Evolutionary conservation across 106 monocot genomes (phyloP).

Genomic region (Apostasia ramifera): DNA sequence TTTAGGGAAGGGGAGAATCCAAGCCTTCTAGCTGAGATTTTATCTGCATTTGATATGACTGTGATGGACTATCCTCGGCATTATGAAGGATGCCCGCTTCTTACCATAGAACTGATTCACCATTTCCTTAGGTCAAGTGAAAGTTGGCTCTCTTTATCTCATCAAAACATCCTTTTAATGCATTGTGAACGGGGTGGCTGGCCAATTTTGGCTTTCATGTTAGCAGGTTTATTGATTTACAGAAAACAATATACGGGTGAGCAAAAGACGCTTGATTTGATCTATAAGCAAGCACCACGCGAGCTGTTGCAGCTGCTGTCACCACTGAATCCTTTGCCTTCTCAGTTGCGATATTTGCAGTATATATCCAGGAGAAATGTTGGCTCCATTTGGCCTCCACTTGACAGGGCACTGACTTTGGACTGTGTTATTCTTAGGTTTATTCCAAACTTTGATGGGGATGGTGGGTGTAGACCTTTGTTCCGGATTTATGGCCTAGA

Average conservation of each 20-base stretch:
- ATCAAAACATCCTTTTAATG: conserved; percentile 72
- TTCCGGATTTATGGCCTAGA: conserved; percentile 90
- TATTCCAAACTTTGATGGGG: conserved; percentile 67
- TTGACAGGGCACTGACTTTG: conserved; percentile 80
- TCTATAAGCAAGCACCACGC: conserved; percentile 76
- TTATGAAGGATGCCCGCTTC: conserved; percentile 83
- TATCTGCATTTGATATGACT: conserved; percentile 78
- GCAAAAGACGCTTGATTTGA: conserved; percentile 87
- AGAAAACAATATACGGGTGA: conserved; percentile 75
- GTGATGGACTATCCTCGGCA: conserved; percentile 95
- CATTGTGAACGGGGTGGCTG: conserved; percentile 92
- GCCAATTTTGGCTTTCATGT: conserved; percentile 94
- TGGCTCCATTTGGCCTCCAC: conserved; percentile 79
- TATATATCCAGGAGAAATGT: conserved; percentile 99
- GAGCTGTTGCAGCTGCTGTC: conserved; percentile 77
- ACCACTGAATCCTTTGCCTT: conserved; percentile 82
- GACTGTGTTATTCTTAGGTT: conserved; percentile 80
- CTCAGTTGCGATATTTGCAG: conserved; percentile 82
- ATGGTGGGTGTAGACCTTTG: conserved; percentile 77
- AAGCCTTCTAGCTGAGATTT: conserved; percentile 55
- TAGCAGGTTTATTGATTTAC: conserved; percentile 78
- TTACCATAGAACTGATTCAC: conserved; percentile 92
- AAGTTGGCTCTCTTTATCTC: conserved; percentile 85
- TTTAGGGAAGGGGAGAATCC: conserved; percentile 64
- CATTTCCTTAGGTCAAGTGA: conserved; percentile 84